Base-by-base conservation (phyloP, 139 green algal species). In the Tetradesmus obliquus region DNA sequence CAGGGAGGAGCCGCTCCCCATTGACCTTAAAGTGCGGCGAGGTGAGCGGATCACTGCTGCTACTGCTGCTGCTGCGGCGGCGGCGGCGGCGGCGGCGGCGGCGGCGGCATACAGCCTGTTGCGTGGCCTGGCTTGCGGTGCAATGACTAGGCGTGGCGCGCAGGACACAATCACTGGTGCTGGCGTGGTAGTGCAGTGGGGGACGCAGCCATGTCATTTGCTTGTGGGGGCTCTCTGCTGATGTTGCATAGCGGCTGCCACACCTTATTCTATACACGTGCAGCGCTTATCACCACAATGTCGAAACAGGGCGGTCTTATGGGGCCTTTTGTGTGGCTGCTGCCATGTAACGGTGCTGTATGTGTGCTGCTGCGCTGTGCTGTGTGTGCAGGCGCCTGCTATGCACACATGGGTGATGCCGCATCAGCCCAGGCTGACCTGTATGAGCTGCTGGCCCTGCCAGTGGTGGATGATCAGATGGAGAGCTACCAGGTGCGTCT, bases 21-120 rank as follows among this genome's bases (percentile, higher is more conserved):
- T 98, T 53, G 97, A 99, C 87, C 91, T 98, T 1, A 51, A 69
- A 12, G 94, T 96, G 54, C 93, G 97, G 66, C 24, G 66, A 58
- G 93, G 88, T 88, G 62, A 20, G 74, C 22, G 84, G 86, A 45
- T 45, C 32, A 45, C 32, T 45, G 32, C 32, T 45, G 32, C 32
- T 45, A 0, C 32, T 45, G 32, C 32, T 45, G 32, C 32, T 0
- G 32, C 32, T 0, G 32, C 32, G 32, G 32, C 32, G 32, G 32
- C 32, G 32, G 32, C 32, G 32, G 32, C 32, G 32, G 32, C 32
- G 32, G 32, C 32, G 32, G 32, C 32, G 32, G 32, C 5, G 7
- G 79, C 79, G 51, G 82, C 51, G 22, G 7, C 5, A 79, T 79
- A 45, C 32, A 45, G 32, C 32, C 32, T 45, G 32, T 45, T 45